Base-by-base conservation (phyloP, 495 filamentous ascomycete genomes). In the Aspergillus sclerotioniger region DNA sequence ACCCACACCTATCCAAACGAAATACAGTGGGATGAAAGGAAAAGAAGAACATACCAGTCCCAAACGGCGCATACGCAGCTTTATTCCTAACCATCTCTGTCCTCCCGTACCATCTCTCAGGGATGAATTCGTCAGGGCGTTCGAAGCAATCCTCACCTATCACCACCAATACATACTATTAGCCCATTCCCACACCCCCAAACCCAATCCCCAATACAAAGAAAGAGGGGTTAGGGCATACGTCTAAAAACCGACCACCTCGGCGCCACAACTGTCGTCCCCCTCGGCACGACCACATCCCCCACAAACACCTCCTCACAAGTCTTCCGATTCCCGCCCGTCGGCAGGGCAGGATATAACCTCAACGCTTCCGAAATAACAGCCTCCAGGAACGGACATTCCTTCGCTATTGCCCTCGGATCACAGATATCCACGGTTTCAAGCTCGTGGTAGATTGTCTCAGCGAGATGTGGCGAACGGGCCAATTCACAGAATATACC, bases 311-410 rank as follows among this genome's bases (percentile, higher is more conserved):
- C 15, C 3, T 66, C 71, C 41, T 68, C 58, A 15, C 37, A 12
- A 2, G 46, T 68, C n/a, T 69, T 62, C 3, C 83, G 71, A n/a
- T 62, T 57, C 5, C 68, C 69, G 12, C 67, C 78, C 4, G 71
- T 74, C 1, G 74, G 70, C 7, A 76, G 67, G 0, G 81, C 72
- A 6, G 75, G 76, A 62, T 81, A 72, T 10, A 85, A 63, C 3
- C 81, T 68, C 31, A 84, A 63, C 0, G 81, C 69, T 63, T 86
- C 81, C 41, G 78, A 73, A 63, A 85, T 83, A 33, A 76, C 66
- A 6, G 66, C 71, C 43, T 78, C 71, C 4, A 84, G 62, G 51
- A 77, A 64, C 13, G 79, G 76, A 25, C 83, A 70, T 13, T 19
- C 5, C 5, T 17, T 19, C 13, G 21, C 16, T 8, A 53, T 16